Conservation (phyloP, 2,329 filamentous ascomycete genomes). For the Curvularia verruculosa region DNA sequence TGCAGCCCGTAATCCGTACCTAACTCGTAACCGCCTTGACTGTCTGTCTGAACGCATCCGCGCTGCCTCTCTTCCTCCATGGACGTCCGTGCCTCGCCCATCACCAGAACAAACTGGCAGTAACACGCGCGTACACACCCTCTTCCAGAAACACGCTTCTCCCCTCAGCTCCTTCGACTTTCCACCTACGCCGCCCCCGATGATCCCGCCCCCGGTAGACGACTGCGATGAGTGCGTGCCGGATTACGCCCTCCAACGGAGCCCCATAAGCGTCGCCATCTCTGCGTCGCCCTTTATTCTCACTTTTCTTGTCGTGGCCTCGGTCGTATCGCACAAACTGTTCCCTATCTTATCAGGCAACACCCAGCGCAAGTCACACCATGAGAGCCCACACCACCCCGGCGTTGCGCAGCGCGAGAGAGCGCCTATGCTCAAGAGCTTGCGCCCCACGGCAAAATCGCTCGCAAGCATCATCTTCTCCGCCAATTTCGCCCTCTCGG, state of each 20-base stretch:
- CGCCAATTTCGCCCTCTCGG: conserved; percentile 75
- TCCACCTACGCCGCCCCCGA: conserved; percentile 22
- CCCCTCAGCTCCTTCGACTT: conserved; percentile 1
- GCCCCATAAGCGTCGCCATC: conserved; percentile 61
- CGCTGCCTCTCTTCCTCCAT: conserved; percentile 29
- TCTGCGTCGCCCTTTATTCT: conserved; percentile 71
- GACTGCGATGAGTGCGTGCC: conserved; percentile 67
- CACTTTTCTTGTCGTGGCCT: conserved; percentile 69
- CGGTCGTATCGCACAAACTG: conserved; percentile 69
- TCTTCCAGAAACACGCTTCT: conserved; percentile 3
- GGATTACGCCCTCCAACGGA: conserved; percentile 51
- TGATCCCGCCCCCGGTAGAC: conserved; percentile 48
- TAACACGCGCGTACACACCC: conserved; percentile 9
- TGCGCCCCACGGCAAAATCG: conserved; percentile 44
- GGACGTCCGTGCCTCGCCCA: conserved; percentile 29
- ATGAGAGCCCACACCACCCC: conserved; percentile 67
- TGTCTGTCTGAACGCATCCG: conserved; percentile 17
- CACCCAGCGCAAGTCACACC: conserved; percentile 63
- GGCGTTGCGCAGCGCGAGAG: conserved; percentile 33
- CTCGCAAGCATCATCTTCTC: conserved; percentile 71
- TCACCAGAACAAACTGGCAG: conserved; percentile 27
- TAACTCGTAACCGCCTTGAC: conserved; percentile 1
- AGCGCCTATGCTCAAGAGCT: conserved; percentile 45
- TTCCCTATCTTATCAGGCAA: conserved; percentile 73
- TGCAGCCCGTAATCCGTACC: background rate